Base-by-base conservation (phyloP, 83 land plant species). In the Larix sibirica region DNA sequence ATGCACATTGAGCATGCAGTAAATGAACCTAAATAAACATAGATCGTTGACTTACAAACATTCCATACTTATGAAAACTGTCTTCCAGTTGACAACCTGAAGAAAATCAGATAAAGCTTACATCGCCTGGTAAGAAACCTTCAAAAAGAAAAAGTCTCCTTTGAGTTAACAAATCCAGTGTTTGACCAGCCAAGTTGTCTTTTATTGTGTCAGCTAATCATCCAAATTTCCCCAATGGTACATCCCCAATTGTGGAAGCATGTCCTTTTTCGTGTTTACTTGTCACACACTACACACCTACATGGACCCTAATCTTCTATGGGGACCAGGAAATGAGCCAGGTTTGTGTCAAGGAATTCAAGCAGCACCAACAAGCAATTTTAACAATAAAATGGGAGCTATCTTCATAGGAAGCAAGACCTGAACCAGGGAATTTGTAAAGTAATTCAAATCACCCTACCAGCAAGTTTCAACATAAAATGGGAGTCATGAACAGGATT, bases 331-430 rank as follows among this genome's bases (percentile, higher is more conserved):
- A 69, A 69, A 6, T 33, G 73, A 68, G 31, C 42, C 38, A 69
- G 8, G 38, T 42, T 69, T 69, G 44, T 36, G 42, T 4, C 33
- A 69, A 69, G 16, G 14, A 69, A 69, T 67, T 31, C 38, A 36
- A 69, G 73, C 42, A 69, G 42, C 73, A 68, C 40, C 17, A 31
- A 33, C 73, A 68, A 38, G 73, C 40, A 69, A 8, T 69, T 69
- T 33, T 20, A 69, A 12, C 73, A 36, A 69, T 31, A 69, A 42
- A 33, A 42, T n/a, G 26, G 23, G 44, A 71, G 44, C n/a, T 42
- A 6, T 13, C 24, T 71, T 71, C 77, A 71, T n/a, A 10, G 77
- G 7, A 9, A 71, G 21, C 26, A 71, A 4, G 44, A 31, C 40
- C 50, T 42, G 77, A 71, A n/a, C 77, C 42, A 42, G 24, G 24